Percentiles rank a stretch among this genome's conserved stretches.
phyloP scores from a whole-genome alignment of 176 grass and related monocot species.

The Oryza meyeriana region DNA sequence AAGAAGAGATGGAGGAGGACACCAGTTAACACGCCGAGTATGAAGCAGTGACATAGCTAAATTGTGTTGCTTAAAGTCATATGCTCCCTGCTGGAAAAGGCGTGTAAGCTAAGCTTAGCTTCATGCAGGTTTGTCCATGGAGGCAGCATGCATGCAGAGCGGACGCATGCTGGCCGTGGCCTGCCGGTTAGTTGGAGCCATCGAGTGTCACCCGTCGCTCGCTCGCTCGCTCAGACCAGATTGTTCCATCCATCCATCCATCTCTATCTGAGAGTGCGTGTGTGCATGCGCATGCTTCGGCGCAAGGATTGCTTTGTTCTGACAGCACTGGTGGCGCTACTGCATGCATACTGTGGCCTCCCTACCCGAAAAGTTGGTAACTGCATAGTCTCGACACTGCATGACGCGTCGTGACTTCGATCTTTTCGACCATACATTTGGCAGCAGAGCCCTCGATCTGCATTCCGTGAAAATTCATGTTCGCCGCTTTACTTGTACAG shows the following conservation, averaged over 20 bases:
- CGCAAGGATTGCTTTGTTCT: slow-evolving; percentile 32
- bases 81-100: slow-evolving; percentile 53
- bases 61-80: slow-evolving; percentile 36
- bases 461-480: background rate
- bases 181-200: background rate
- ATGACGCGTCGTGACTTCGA: background rate
- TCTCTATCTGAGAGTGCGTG: slow-evolving; percentile 15
- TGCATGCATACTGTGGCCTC: background rate
- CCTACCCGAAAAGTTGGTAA: background rate
- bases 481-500: background rate
- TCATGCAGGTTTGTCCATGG: slow-evolving; percentile 16
- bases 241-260: slow-evolving; percentile 35
- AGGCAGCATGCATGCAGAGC: background rate
- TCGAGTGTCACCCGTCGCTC: slow-evolving; percentile 6
- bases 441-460: background rate
- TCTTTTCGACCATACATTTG: background rate
- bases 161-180: background rate
- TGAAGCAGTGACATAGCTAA: slow-evolving; percentile 5
- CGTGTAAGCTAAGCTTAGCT: slow-evolving; percentile 20
- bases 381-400: background rate
- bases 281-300: slow-evolving; percentile 35
- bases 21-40: slow-evolving; percentile 1
- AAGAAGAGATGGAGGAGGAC: background rate
- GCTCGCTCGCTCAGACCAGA: slow-evolving; percentile 2
- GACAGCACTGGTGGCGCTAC: slow-evolving; percentile 7